A percentile compares a stretch with the other conserved stretches of the same genome.
Conservation (phyloP, 1,284 basidiomycete genomes). For the Neotropicomus parvogracilis region DNA sequence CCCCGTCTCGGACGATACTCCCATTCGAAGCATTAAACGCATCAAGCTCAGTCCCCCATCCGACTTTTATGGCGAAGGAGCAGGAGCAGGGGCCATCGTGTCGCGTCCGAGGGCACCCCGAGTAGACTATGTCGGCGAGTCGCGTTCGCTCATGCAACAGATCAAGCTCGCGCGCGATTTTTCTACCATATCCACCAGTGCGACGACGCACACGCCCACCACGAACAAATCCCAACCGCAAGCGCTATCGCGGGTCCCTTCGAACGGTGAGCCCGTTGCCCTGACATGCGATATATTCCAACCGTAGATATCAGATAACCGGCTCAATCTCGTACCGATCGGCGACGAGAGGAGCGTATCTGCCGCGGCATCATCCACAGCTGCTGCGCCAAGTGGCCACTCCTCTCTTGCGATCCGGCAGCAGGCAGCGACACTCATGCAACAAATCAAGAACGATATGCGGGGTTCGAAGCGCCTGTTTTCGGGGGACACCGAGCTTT, state of each 20-base stretch:
- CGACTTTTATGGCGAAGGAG: conserved; percentile 50
- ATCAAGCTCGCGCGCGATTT: conserved; percentile 72
- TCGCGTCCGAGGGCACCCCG: conserved; percentile 44
- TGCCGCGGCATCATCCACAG: conserved; percentile 25
- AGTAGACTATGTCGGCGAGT: conserved; percentile 71
- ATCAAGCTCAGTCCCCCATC: conserved; percentile 63
- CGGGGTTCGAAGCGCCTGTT: conserved; percentile 65
- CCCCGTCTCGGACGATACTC: conserved; percentile 39
- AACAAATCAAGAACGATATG: conserved; percentile 75
- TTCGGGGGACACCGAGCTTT: conserved; percentile 59
- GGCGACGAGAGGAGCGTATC: conserved; percentile 11
- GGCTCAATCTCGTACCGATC: conserved; percentile 11
- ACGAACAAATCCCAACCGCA: conserved; percentile 13
- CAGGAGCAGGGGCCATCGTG: conserved; percentile 45
- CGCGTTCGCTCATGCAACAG: conserved; percentile 67
- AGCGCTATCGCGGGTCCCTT: background rate
- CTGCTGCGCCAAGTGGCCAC: conserved; percentile 35
- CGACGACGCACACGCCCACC: conserved; percentile 33
- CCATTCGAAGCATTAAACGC: conserved; percentile 69
- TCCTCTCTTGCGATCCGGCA: conserved; percentile 67
- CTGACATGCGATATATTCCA: background rate
- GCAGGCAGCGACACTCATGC: conserved; percentile 77
- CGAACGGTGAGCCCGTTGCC: conserved; percentile 16
- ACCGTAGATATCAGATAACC: conserved; percentile 14
- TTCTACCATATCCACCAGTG: conserved; percentile 64